These are phyloP conservation scores for Penicillium paneum DNA, from an alignment of 2,329 filamentous ascomycete species.

Conservation along the genomic window DNA sequence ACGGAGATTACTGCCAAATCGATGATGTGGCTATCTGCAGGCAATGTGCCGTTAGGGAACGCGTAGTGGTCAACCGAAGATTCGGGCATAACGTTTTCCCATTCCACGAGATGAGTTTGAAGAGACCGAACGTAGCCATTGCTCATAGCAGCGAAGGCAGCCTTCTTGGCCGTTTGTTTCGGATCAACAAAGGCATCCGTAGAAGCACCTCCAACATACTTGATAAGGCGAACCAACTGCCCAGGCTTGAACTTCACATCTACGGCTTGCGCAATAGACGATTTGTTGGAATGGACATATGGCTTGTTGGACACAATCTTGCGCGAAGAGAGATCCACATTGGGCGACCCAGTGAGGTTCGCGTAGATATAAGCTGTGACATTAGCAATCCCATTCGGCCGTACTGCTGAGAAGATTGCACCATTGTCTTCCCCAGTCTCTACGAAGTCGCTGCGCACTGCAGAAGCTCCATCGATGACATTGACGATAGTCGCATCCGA, in stretches of 20 bases:
- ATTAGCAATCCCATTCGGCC: slow-evolving; percentile 59
- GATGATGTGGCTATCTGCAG: slow-evolving; percentile 54
- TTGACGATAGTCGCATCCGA: slow-evolving; percentile 61
- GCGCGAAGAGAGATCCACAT: slow-evolving; percentile 44
- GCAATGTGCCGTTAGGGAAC: slow-evolving; percentile 57
- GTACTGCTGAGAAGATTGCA: slow-evolving; percentile 63
- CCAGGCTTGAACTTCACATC: slow-evolving; percentile 53
- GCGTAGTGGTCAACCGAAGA: slow-evolving; percentile 63
- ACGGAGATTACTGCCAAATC: slow-evolving; percentile 52
- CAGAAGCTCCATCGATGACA: slow-evolving; percentile 64
- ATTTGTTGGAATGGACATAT: slow-evolving; percentile 56
- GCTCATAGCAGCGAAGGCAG: slow-evolving; percentile 50
- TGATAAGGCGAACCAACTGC: slow-evolving; percentile 56
- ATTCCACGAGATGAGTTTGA: slow-evolving; percentile 58
- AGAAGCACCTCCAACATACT: slow-evolving; percentile 67
- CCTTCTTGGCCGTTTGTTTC: slow-evolving; percentile 53
- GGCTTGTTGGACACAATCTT: slow-evolving; percentile 45
- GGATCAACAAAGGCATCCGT: slow-evolving; percentile 64
- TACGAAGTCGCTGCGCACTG: slow-evolving; percentile 61
- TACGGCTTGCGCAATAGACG: slow-evolving; percentile 63
- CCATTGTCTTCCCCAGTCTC: slow-evolving; percentile 55
- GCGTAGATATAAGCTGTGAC: slow-evolving; percentile 61
- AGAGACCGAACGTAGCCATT: slow-evolving; percentile 57
- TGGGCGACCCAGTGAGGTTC: slow-evolving; percentile 39
- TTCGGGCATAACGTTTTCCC: slow-evolving; percentile 59